Evolutionary conservation across 345 rosid species (phyloP), one percentile per base, ranked within the genome.

Genomic region (Salix exigua): DNA sequence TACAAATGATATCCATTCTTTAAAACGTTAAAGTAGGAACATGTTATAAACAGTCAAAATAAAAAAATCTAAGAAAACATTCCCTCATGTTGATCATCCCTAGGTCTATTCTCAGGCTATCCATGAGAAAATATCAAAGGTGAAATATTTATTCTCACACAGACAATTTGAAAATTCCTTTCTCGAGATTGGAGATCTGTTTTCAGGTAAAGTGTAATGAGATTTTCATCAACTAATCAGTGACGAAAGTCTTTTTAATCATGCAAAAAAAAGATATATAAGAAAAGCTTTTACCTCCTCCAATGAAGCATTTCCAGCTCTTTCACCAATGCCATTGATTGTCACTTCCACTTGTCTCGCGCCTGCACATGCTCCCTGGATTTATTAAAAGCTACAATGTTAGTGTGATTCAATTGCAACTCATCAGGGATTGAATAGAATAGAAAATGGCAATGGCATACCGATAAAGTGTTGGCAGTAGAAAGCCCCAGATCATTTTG

Each of bases 401-500:
- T 60, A 83, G 81, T 51, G 58, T 74, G 64, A 69, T 72, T 77
- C 26, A 31, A 72, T 64, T 68, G 40, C 55, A 48, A 18, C 14
- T 13, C 12, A 46, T 42, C 38, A 30, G 16, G 13, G 63, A 13
- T 42, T 9, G 19, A 60, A 68, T 2, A 78, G n/a, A 66, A 68
- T 10, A 58, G 18, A 72, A 73, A 68, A 70, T 55, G 50, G 21
- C 60, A 75, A 71, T 35, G 35, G 30, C 87, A 82, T 89, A 96
- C 99, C 71, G 95, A 87, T 84, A 96, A 80, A 58, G 97, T 89
- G 82, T 96, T 96, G 85, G 99, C 98, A 31, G 99, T 91, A 67
- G 99, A 89, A 87, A 96, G 99, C 69, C 99, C 99, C 86, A 96
- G 99, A 94, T 94, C 99, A 82, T 96, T 92, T 82, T 96, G 99